phyloP scores from a whole-genome alignment of 148 eudicot genomes.

The Beta vulgaris region DNA sequence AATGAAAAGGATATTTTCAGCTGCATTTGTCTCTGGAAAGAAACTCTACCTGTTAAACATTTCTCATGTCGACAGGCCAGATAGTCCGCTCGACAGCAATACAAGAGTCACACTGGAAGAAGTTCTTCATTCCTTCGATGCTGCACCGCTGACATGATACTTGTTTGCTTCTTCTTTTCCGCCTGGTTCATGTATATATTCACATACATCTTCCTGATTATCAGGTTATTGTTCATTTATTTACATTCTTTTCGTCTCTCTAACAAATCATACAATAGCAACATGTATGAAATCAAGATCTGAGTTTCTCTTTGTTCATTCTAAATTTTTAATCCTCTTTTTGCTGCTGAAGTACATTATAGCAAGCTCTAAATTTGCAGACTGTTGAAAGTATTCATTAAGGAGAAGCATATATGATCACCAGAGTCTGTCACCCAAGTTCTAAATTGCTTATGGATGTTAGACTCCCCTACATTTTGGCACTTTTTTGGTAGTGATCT shows the following conservation, averaged over 20 bases:
- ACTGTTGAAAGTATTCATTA: too few species aligned
- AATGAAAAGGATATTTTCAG: slow-evolving; percentile 74
- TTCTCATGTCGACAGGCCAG: slow-evolving; percentile 72
- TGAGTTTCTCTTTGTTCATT: neutral
- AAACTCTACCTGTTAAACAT: slow-evolving; percentile 82
- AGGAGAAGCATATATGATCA: too few species aligned
- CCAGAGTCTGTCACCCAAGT: too few species aligned
- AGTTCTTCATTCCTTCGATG: slow-evolving; percentile 89
- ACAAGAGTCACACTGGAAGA: slow-evolving; percentile 50
- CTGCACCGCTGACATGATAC: slow-evolving; percentile 31
- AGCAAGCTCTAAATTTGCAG: too few species aligned
- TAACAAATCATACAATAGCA: neutral
- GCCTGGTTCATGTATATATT: slow-evolving; percentile 7
- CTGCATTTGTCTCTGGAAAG: slow-evolving; percentile 74
- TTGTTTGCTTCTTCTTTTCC: neutral
- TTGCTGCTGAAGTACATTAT: neutral
- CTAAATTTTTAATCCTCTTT: neutral
- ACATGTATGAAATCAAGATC: neutral
- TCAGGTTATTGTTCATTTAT: neutral
- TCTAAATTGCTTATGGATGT: too few species aligned
- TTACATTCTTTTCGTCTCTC: neutral
- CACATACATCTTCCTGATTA: neutral
- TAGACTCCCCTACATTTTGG: too few species aligned
- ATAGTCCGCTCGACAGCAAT: slow-evolving; percentile 49
- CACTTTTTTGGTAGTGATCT: too few species aligned